Evolutionary conservation across 306 rosid species (phyloP), one percentile per base, ranked within the genome.

Genomic region (Hippophae tibetana): DNA sequence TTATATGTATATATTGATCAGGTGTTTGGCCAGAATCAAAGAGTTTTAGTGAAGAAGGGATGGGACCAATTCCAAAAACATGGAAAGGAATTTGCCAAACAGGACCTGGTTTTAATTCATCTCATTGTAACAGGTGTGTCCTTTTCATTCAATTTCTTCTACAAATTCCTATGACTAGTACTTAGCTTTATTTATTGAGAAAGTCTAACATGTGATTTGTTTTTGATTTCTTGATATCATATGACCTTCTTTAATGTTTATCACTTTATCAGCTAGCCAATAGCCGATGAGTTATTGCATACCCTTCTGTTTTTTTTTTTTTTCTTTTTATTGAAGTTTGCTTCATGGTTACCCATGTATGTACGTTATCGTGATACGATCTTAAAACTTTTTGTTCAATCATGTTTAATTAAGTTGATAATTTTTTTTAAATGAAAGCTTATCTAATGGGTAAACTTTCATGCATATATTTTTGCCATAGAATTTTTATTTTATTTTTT

Each of bases 21-120:
- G 95, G 95, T 62, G 85, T 87, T 62, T 87, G 95, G 95, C 95
- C 89, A 64, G 89, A 87, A 18, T 87, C 95, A 57, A 69, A 74
- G 77, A 87, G 95, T 78, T 87, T 87, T 68, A 78, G 71, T 31
- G 95, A 84, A 63, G 79, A 69, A 76, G 93, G 93, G 14, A 80
- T 87, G 82, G 83, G 76, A 14, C 82, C 93, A 26, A 13, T 84
- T 69, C 95, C 89, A 48, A 72, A 78, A 54, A 73, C 82, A 76
- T 87, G 95, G 95, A 87, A 74, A 63, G 95, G 93, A 74, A 72
- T 78, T 65, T 87, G 95, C 55, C 71, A 84, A 78, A 71, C 78
- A 46, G 95, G 95, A 54, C 68, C 75, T 42, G 84, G 69, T 58
- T 87, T 84, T 60, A 47, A 42, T 64, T 80, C 93, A 25, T 79